Base-by-base conservation (phyloP, 345 rosid species). In the Psidium friedrichsthalianum region DNA sequence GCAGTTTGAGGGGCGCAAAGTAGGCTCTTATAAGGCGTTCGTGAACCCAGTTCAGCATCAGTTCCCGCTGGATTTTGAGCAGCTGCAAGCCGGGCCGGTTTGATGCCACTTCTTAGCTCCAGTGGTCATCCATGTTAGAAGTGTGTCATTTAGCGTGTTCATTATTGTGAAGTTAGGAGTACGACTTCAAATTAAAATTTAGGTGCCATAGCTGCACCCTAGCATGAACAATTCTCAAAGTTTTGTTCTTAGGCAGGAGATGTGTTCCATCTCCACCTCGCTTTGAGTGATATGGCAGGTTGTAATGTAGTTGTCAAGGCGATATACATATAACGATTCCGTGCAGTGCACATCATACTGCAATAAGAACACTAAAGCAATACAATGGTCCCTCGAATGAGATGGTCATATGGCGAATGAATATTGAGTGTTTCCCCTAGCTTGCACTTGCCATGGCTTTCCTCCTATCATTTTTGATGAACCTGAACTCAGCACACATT, bases 1-100 rank as follows among this genome's bases (percentile, higher is more conserved):
- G 44, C 44, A 16, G 47, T 18, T 40, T 4, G 44, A 69, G 12
- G 24, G 24, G 24, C 6, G 78, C 78, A 18, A 36, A 36, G 24
- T 69, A 64, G 44, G 76, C 76, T 29, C 78, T 32, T 18, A 4
- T 8, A 69, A 69, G 44, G 78, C 78, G 20, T 69, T 69, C 78
- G 2, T 11, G 47, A 36, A 36, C 13, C 47, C 47, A 13, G 20
- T 69, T 18, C 47, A 0, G 47, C 44, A 86, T 20, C n/a, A 90
- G 90, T 64, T 91, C 93, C 44, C 86, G 87, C 84, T 36, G 36
- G 36, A 36, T 36, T 36, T 36, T 36, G 36, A 36, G 36, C 36
- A 36, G 36, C 36, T 3, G 36, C 11, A 9, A 32, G 78, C 18
- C 16, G 7, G 24, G 44, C 47, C 47, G 3, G 90, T 91, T 84